Conservation (phyloP, 2,329 filamentous ascomycete species). For the Xylariaceae sp. region DNA sequence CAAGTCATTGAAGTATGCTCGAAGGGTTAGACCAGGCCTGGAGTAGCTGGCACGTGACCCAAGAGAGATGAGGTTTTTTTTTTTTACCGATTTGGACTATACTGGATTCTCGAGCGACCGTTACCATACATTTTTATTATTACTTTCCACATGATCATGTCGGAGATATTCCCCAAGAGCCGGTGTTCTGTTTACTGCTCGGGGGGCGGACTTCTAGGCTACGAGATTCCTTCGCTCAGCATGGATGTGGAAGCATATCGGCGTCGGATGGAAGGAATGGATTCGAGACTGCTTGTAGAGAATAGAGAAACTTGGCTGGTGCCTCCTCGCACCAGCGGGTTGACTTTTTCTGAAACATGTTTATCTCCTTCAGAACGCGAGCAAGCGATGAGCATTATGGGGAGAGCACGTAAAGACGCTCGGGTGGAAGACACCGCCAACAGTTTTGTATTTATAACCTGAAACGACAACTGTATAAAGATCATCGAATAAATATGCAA, state of each 20-base stretch:
- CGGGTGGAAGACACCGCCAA: constrained; percentile 6
- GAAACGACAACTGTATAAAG: constrained; percentile 23
- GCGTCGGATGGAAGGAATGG: constrained; percentile 26
- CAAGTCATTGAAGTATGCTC: neutral
- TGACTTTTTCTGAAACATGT: constrained; percentile 13
- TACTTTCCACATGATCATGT: constrained; percentile 19
- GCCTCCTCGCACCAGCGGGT: constrained; percentile 10
- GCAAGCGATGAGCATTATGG: constrained; percentile 8
- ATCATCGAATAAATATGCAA: constrained; percentile 7
- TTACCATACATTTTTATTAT: constrained; percentile 33
- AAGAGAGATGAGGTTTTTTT: constrained; percentile 1
- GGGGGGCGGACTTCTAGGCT: constrained; percentile 5
- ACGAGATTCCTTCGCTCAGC: constrained; percentile 15
- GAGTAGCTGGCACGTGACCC: neutral
- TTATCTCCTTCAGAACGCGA: constrained; percentile 7
- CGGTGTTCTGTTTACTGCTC: neutral
- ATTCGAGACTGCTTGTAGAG: constrained; percentile 25
- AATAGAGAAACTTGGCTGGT: constrained; percentile 12
- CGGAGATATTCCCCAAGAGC: constrained; percentile 13
- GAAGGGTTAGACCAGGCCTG: neutral
- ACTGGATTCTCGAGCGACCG: constrained; percentile 24
- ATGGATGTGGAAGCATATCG: constrained; percentile 16
- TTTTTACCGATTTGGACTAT: constrained; percentile 16
- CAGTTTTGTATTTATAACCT: constrained; percentile 27
- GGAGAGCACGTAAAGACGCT: constrained; percentile 5